Base-by-base conservation (phyloP, 345 rosid genomes). In the Linum tenue region DNA sequence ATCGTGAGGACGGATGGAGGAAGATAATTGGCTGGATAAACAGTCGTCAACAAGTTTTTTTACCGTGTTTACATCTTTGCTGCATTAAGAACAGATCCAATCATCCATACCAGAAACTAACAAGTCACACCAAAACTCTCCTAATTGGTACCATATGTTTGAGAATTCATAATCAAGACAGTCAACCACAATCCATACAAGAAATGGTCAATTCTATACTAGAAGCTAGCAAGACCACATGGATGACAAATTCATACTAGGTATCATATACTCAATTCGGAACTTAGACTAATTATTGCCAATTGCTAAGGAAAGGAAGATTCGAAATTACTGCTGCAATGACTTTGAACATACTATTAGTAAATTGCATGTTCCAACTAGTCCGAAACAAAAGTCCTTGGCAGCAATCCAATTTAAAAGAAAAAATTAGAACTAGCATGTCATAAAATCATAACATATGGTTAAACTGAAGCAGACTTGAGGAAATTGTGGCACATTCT, bases 11-110 rank as follows among this genome's bases (percentile, higher is more conserved):
- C 99, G 96, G 35, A 87, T 84, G 37, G 99, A 89, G 63, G 97
- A 86, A 51, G 99, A 85, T 55, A 87, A 53, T 63, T 87, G 96
- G 73, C 81, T 63, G 67, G 95, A 85, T 69, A 91, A 78, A 73
- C 97, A 88, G 65, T 91, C 97, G 76, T 95, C 92, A 64, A 95
- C 95, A 56, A 95, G 96, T 71, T 84, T 91, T 82, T 91, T 95
- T 64, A 91, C 97, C 1, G 94, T 95, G 71, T 82, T 77, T 65
- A 91, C 94, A 69, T 95, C 99, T 82, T 91, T 91, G 84, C 99
- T 91, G 99, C 78, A 83, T 67, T 17, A 71, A 75, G 31, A 76
- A 48, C 65, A 64, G 72, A 35, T 44, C 56, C 58, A 59, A 64
- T 41, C 65, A 40, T 59, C 75, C 48, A 22, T 66, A 67, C 59